Conservation (phyloP, 495 filamentous ascomycete genomes). For the Aspergillus sparsus region DNA sequence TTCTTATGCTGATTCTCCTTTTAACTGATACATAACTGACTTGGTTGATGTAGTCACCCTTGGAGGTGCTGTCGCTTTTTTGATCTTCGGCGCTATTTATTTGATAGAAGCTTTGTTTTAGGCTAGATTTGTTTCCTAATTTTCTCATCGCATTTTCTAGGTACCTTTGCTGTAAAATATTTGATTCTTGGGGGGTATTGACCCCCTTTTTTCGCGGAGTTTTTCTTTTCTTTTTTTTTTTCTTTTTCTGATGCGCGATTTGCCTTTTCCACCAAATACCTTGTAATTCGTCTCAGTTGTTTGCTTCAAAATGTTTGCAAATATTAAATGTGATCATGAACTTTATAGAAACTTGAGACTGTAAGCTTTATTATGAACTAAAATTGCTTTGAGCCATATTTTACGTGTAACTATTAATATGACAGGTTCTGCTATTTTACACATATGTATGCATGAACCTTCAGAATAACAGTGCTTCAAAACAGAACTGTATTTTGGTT, state of each 20-base stretch:
- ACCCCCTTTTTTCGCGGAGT: not conserved
- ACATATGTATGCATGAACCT: too few relatives aligned
- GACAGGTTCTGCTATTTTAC: too few relatives aligned
- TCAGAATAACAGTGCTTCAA: too few relatives aligned
- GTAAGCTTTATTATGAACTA: too few relatives aligned
- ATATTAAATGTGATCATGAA: too few relatives aligned
- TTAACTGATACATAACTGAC: slow-evolving; percentile 24
- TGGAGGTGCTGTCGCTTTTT: slow-evolving; percentile 88
- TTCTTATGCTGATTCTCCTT: not conserved
- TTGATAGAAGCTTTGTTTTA: slow-evolving; percentile 74
- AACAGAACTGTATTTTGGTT: too few relatives aligned
- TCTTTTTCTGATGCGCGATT: not conserved
- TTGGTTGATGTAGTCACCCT: slow-evolving; percentile 69
- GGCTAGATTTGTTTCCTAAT: slow-evolving; percentile 9
- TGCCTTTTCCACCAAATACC: too few relatives aligned
- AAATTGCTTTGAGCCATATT: too few relatives aligned
- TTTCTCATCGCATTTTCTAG: slow-evolving; percentile 2
- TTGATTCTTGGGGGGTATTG: not conserved
- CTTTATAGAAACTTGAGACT: too few relatives aligned
- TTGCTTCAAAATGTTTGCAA: too few relatives aligned
- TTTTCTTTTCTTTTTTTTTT: slow-evolving; percentile 6
- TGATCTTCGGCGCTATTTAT: slow-evolving; percentile 90
- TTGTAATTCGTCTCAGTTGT: too few relatives aligned
- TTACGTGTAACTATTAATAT: too few relatives aligned
- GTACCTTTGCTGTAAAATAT: slow-evolving; percentile 19